phyloP scores from a whole-genome alignment of 2,329 filamentous ascomycete species.

The Botryotinia narcissicola region DNA sequence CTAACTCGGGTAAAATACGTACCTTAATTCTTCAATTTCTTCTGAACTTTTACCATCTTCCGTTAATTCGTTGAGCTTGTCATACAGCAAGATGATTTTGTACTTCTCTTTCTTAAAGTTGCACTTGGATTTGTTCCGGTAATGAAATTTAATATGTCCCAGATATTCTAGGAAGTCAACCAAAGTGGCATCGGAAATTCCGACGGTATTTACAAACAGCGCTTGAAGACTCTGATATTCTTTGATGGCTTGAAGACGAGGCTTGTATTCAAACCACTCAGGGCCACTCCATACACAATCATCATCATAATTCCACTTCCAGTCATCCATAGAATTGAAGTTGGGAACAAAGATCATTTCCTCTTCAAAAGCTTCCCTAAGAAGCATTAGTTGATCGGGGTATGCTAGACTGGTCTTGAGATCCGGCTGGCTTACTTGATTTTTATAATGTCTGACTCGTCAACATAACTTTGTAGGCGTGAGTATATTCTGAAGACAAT shows the following conservation, averaged over 20 bases:
- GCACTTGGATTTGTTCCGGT: neutral
- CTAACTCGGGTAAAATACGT: neutral
- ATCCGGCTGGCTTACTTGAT: neutral
- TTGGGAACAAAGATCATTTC: neutral
- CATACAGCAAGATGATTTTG: neutral
- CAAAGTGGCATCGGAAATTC: neutral
- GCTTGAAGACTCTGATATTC: neutral
- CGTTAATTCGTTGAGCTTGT: neutral
- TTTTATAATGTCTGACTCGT: neutral
- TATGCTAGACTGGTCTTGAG: neutral
- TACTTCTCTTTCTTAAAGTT: neutral
- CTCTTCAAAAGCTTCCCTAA: neutral
- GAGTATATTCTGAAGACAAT: neutral
- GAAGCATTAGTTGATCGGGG: neutral
- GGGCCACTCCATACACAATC: neutral
- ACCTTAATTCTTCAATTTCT: neutral
- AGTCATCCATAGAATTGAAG: neutral
- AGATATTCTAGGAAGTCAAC: neutral
- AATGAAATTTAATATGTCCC: rapidly evolving
- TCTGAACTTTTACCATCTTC: rapidly evolving
- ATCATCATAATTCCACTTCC: neutral
- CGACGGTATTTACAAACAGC: neutral
- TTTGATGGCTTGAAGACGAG: neutral
- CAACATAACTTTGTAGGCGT: neutral
- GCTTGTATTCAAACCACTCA: neutral